Base-by-base conservation (phyloP, 2,329 filamentous ascomycete genomes). In the Pseudonectria buxi region DNA sequence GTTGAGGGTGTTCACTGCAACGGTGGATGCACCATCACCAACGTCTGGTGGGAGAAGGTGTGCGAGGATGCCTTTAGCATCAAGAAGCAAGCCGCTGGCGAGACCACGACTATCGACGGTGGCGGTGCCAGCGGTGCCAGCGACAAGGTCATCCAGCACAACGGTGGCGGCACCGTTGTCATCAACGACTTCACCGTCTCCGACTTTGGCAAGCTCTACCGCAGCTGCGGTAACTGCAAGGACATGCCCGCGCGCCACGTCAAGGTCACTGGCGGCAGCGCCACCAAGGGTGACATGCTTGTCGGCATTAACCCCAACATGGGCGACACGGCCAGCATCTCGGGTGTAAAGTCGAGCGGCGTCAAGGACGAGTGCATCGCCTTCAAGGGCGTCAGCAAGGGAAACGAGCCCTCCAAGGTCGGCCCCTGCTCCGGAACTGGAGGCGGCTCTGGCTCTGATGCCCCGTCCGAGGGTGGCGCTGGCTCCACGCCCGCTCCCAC, bases 191-290 rank as follows among this genome's bases (percentile, higher is more conserved):
- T 65, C 54, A 63, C 61, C 40, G 64, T 58, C 33, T 55, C 63
- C 16, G 59, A 68, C 53, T 70, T 69, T 38, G 67, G 67, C 36
- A 71, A 72, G 50, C 50, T 71, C 15, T 69, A 68, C 50, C 64
- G 67, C 26, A 67, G 65, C 18, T 71, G 68, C 46, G 68, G 68
- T 35, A 72, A 72, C 59, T 62, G 50, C 40, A 37, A 51, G 14
- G 16, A 30, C 12, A 51, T 52, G 37, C 53, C 54, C 28, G 61
- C 59, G 32, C 61, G 67, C 15, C 68, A 67, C 42, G 61, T 70
- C 24, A 57, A 67, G 39, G 54, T 71, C 16, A 57, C 63, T 44
- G 62, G 61, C 10, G 51, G 58, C 6, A 54, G 58, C 11, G 65
- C 62, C 11, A 51, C 45, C 15, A 46, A 58, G 14, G 65, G 64